Evolutionary conservation across 169 alveolate species (phyloP), one percentile per base, ranked within the genome.

Genomic region (Plasmodium ovale): DNA sequence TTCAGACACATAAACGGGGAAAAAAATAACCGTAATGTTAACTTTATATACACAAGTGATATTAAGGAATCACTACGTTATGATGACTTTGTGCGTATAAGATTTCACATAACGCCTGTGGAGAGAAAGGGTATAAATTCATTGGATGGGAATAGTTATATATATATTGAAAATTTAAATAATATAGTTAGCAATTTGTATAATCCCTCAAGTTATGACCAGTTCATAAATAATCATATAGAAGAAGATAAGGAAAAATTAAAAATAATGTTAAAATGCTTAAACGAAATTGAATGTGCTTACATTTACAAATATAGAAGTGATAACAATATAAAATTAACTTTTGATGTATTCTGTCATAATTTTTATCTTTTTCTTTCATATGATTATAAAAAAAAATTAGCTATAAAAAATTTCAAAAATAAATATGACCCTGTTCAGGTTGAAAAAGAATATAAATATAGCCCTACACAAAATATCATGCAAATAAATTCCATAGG

Each of bases 271-370:
- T 21, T 84, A 47, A 84, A 84, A 44, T 39, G 39, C 7, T 19
- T 84, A 0, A 84, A 68, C 37, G 91, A 84, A 67, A 84, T 84
- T 35, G 91, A 84, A 59, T 67, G 72, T 21, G 91, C 91, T n/a
- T 84, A 84, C 37, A 68, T 84, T 4, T 84, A 84, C 49, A 67
- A 70, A 68, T 84, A 84, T 27, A 35, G 91, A 6, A 84, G 91
- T 60, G 91, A 84, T 59, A 54, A 65, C 19, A 84, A 84, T 31
- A 84, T 84, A n/a, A 84, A 84, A 60, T 53, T 84, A 51, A 84
- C 91, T 1, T 84, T 84, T 68, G 91, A 84, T 51, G 64, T 84
- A 1, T 84, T 84, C 10, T 67, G 87, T 25, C 91, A 84, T 49
- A 64, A 67, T 54, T 84, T 84, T 37, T 84, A 84, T 31, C 33